Evolutionary conservation across 345 rosid species (phyloP), one percentile per base, ranked within the genome.

Genomic region (Hibiscus tridactylites): DNA sequence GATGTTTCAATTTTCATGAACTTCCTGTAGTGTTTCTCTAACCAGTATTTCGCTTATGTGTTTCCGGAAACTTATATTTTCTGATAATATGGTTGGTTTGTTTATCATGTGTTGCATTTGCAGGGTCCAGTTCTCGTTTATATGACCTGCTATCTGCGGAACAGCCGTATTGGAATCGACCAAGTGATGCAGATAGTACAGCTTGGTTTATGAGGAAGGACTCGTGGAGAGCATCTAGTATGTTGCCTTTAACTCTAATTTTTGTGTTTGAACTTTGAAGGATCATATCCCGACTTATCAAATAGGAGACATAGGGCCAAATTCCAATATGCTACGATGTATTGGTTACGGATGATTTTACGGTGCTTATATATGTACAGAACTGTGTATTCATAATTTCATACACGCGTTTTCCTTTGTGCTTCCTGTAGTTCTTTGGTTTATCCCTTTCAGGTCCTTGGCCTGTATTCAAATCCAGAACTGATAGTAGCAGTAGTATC

Each of bases 141-240:
- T 83, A 76, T 52, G 92, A 93, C 75, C 88, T 88, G 72, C 72
- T 88, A 68, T 74, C 64, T 67, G 67, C 78, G 21, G 92, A 84
- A 72, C 73, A 76, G 68, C 79, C 85, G 2, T 59, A 61, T 67
- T 78, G 83, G 80, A 33, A 68, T 26, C 67, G 35, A 59, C 60
- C 12, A 31, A 78, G 69, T 59, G 88, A 86, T 71, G 69, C 64
- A 15, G 79, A 46, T 44, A 77, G 70, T 69, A 56, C 77, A 73
- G 35, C 75, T 79, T 75, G 26, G 68, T 46, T 13, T 72, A 42
- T 0, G n/a, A 61, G 29, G 33, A 49, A 1, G 29, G 56, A 50
- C 56, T 1, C 6, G 6, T 26, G 17, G 49, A 71, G 6, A 71
- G 35, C 42, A 4, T 2, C 88, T 9, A 96, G 93, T 93, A 87